Base-by-base conservation (phyloP, 805 yeast genomes). In the Naumovozyma baii region DNA sequence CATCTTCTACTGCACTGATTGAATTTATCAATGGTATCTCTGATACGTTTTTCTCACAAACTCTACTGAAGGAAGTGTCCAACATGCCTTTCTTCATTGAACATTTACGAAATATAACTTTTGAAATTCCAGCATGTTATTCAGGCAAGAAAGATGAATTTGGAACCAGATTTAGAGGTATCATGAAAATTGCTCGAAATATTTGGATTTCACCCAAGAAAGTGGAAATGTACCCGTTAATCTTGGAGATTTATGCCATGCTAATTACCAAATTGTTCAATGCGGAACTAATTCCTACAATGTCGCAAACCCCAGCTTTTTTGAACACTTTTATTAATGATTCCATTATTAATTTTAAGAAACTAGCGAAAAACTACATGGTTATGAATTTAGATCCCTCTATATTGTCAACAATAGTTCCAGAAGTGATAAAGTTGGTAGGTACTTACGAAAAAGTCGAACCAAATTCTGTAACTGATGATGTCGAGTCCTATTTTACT, bases 201-300 rank as follows among this genome's bases (percentile, higher is more conserved):
- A 43, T 63, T 12, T 54, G 66, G 59, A 44, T 52, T 9, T 39
- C 50, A 8, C 57, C 62, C 14, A 55, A 54, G 31, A 43, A 50
- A 2, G 40, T 52, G 18, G 55, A 50, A 16, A 49, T 49, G 26
- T 52, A 51, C 19, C 53, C 56, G 26, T 33, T 45, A 32, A 47
- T 50, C 28, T 31, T 66, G 16, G 61, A 63, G 29, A 37, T 64
- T 5, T 59, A 59, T 41, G 52, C 68, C 1, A 59, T 59, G 16
- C 37, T 67, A 38, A 49, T 67, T 8, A 47, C 61, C 9, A 67
- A 59, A 46, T 53, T 67, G 25, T 55, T 56, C 40, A 69, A 66
- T 40, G 42, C 61, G 37, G 63, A 62, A 33, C 36, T 42, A 18
- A 34, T 38, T 28, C 46, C 48, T 30, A 29, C 25, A 17, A 5